Conservation (phyloP, 257 asterid species). For the Nicotiana otophora region DNA sequence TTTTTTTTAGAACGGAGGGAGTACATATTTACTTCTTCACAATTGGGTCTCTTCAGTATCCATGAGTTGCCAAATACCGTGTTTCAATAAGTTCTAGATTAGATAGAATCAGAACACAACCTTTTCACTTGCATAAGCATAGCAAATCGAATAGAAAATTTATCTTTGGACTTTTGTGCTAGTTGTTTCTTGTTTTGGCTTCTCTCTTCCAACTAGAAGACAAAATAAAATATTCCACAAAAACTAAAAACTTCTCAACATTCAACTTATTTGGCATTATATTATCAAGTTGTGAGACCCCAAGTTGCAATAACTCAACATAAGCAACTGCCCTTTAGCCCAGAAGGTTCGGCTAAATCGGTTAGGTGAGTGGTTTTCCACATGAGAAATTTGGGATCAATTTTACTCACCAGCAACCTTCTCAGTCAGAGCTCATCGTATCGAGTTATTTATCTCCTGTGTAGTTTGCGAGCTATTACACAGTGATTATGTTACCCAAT, state of each 20-base stretch:
- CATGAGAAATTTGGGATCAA: no score
- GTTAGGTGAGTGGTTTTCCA: no score
- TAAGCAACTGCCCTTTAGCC: not conserved
- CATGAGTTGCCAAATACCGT: not conserved
- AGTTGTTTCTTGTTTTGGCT: not conserved
- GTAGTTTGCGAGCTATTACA: no score
- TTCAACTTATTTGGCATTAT: not conserved
- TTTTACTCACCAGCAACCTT: no score
- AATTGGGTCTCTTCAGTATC: not conserved
- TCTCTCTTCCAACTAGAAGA: not conserved
- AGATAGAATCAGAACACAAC: not conserved
- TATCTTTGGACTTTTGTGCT: not conserved
- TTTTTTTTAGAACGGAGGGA: no score
- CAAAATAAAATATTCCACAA: not conserved
- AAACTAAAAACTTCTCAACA: not conserved
- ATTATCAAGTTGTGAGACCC: not conserved
- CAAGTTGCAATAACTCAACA: not conserved
- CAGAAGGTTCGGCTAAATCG: accelerated
- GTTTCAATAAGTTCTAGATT: not conserved
- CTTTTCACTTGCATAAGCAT: not conserved
- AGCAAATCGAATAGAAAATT: not conserved
- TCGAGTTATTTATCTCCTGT: no score
- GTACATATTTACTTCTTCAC: no score
- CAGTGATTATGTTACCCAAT: accelerated
- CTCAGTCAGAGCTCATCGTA: no score